Evolutionary conservation across 2,329 filamentous ascomycete genomes (phyloP).

Genomic region (Arthrobotrys sphaeroides): DNA sequence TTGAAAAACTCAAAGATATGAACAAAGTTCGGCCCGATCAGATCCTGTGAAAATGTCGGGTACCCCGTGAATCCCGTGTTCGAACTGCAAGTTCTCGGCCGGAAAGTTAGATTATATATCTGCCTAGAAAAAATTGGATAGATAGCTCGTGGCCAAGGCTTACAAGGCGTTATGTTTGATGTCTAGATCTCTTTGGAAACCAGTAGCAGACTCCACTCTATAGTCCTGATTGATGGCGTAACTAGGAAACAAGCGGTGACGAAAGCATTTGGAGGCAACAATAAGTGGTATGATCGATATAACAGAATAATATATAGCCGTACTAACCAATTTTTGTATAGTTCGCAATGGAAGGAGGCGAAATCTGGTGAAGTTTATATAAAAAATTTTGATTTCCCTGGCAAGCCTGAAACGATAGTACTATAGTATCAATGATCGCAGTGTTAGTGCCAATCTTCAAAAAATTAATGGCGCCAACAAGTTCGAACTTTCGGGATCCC

Average conservation of each 20-base stretch:
- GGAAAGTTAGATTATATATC: neutral
- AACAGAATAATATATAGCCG: neutral
- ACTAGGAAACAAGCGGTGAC: neutral
- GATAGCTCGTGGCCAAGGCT: neutral
- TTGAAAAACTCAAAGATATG: neutral
- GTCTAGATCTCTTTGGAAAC: neutral
- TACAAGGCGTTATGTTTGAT: neutral
- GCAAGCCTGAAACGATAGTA: neutral
- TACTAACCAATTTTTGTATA: conserved; percentile 10
- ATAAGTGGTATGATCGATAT: neutral
- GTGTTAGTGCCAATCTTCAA: neutral
- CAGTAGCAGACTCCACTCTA: neutral
- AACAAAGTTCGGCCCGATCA: neutral
- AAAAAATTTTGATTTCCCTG: neutral
- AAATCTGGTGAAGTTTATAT: conserved; percentile 5
- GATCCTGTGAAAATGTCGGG: too few relatives aligned
- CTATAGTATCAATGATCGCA: neutral
- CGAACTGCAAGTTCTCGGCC: neutral
- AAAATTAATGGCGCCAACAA: too few relatives aligned
- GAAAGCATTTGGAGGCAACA: neutral
- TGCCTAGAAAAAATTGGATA: neutral
- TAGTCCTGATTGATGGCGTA: neutral
- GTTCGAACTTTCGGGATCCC: neutral
- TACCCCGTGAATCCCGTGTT: conserved; percentile 6
- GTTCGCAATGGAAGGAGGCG: neutral